A percentile compares a stretch with the other conserved stretches of the same genome.
Conservation (phyloP, 371 early-diverging fungal genomes). For the Dentiscutata heterogama region DNA sequence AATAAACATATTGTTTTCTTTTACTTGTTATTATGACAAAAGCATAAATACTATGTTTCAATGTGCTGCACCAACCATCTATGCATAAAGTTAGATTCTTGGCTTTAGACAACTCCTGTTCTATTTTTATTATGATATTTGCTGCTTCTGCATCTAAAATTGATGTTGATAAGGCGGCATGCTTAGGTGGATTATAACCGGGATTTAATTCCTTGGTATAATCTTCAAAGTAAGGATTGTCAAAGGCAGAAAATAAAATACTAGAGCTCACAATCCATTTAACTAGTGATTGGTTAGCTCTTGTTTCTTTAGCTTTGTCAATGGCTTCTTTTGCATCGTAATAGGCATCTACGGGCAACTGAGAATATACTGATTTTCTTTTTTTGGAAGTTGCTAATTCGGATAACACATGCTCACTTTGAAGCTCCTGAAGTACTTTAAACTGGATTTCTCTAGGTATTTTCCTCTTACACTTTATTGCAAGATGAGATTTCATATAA, state of each 20-base stretch:
- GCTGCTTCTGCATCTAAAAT: neutral
- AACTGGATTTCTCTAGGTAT: neutral
- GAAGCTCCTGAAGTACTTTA: neutral
- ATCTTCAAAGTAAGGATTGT: neutral
- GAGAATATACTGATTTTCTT: neutral
- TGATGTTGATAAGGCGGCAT: neutral
- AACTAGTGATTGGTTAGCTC: neutral
- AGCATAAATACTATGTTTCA: slow-evolving; percentile 1
- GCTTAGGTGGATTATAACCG: neutral
- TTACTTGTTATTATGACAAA: neutral
- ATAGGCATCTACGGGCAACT: neutral
- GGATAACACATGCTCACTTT: no score
- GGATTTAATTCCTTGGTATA: neutral
- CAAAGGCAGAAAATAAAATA: neutral
- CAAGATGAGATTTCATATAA: neutral
- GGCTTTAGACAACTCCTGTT: neutral
- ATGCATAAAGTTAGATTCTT: slow-evolving; percentile 30
- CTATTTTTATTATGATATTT: neutral
- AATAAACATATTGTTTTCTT: no score
- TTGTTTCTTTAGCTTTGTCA: neutral
- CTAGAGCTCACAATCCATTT: neutral
- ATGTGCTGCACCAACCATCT: neutral
- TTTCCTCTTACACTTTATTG: no score
- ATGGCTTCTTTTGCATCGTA: no score
- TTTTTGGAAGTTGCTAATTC: no score